Conservation (phyloP, 768 basidiomycete species). For the Boletus rubropictus region DNA sequence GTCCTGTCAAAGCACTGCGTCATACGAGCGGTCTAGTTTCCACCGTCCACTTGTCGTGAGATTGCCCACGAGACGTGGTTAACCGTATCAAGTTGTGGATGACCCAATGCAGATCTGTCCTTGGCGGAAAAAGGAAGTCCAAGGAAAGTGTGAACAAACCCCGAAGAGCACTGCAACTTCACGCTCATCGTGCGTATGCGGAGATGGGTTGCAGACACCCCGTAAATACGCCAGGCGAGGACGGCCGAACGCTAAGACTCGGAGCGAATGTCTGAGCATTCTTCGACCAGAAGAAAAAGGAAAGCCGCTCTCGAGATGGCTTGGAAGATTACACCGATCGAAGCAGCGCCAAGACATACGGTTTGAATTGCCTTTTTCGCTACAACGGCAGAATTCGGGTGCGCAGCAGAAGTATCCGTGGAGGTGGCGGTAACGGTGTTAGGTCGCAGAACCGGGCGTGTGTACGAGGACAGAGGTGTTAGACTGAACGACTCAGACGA, state of each 20-base stretch:
- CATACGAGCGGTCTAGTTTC: too few species aligned
- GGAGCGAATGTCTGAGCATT: neutral
- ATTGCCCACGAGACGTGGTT: too few species aligned
- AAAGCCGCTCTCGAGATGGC: neutral
- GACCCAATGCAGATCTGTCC: too few species aligned
- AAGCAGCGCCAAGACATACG: neutral
- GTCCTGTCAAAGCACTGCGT: too few species aligned
- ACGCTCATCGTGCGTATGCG: neutral
- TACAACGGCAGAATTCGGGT: neutral
- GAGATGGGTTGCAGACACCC: conserved; percentile 6
- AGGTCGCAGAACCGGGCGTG: conserved; percentile 2
- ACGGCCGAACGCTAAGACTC: neutral
- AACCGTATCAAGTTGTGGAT: too few species aligned
- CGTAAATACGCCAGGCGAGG: conserved; percentile 9
- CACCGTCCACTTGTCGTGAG: too few species aligned
- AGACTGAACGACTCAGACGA: neutral
- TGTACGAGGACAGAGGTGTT: neutral
- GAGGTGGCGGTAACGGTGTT: conserved; percentile 5
- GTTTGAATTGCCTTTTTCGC: neutral
- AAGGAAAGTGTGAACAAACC: too few species aligned
- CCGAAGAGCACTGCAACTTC: neutral
- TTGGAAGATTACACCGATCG: neutral
- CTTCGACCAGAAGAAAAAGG: neutral
- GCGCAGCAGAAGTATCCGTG: neutral
- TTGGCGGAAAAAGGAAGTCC: too few species aligned